Evolutionary conservation across 345 rosid species (phyloP), one percentile per base, ranked within the genome.

Genomic region (Aquilaria yunnanensis): DNA sequence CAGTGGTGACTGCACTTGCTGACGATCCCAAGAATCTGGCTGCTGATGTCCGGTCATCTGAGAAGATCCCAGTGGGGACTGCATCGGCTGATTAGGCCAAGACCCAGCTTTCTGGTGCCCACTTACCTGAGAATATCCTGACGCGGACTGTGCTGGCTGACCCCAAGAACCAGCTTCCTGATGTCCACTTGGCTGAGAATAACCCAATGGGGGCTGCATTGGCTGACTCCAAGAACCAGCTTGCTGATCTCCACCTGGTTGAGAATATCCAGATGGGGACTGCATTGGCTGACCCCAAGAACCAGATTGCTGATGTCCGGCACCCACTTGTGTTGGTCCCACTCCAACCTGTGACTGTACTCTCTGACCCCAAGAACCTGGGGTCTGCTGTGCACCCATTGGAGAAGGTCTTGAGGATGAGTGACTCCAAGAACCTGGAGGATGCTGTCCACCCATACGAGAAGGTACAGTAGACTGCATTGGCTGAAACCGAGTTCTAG

Each of bases 51-150:
- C 72, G 32, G 60, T 47, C 65, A 68, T 61, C 31, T 81, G 67
- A 68, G 61, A 65, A 7, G 58, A 47, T 77, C 71, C 51, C n/a
- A 75, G 74, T 51, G 59, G 70, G 61, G 68, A 61, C 58, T 78
- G 72, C 56, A 16, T 16, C 23, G 23, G 23, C 23, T 16, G 23
- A 37, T 8, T 8, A 16, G 60, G 41, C 43, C 43, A 37, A 37
- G 43, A 37, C 5, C 8, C 43, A 51, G 74, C 53, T 12, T 65
- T 46, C 60, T 51, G 70, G 62, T 70, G 79, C 9, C 68, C 43
- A 37, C 43, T 3, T 5, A 37, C 5, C 43, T 37, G 43, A 4
- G 43, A 37, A 37, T 5, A 37, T 4, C 43, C 43, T 8, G 8
- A 4, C 8, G 43, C 1, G 5, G 43, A 37, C 43, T 37, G 43